Base-by-base conservation (phyloP, 495 filamentous ascomycete genomes). In the Penicillium coffeae region DNA sequence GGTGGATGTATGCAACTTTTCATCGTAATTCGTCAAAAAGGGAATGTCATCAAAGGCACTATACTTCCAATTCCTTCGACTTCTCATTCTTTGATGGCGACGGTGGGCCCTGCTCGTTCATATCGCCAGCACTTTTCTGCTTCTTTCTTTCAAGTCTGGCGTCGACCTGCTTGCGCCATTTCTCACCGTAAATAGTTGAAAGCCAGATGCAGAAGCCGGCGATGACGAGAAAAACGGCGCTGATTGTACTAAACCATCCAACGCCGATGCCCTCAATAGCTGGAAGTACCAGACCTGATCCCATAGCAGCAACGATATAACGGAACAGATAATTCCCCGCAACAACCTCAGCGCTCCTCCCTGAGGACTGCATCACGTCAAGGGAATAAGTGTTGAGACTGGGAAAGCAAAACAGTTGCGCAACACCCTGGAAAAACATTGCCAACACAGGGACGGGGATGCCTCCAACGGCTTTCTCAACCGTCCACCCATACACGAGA, bases 341-440 rank as follows among this genome's bases (percentile, higher is more conserved):
- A 47, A 87, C 78, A 5, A 90, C 83, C 59, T 88, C 84, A 0
- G 82, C 77, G 37, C 79, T 79, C 15, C 77, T 65, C 3, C 71
- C 70, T 12, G 53, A 64, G 3, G 70, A 64, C 36, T 81, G 82
- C 84, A 88, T 86, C 10, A 88, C 85, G 58, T 90, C 86, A 3
- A 88, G 67, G 54, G 83, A 88, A 60, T 88, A 88, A 0, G 86
- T 88, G 60, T 89, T 89, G 20, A 89, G 57, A 44, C 73, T 77
- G 8, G 85, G 84, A 58, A 87, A 88, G 66, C 79, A 86, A 63
- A 89, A 86, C 1, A 88, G 70, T 63, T 88, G 84, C 0, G 80
- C 82, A 1, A 87, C 75, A 8, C 86, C 86, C 59, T 88, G 84
- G 3, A 84, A 30, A 55, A 88, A 89, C 73, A 89, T 84, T 45